These are phyloP conservation scores for Daldinia grandis DNA, from an alignment of 495 filamentous ascomycete species.

Conservation along the genomic window DNA sequence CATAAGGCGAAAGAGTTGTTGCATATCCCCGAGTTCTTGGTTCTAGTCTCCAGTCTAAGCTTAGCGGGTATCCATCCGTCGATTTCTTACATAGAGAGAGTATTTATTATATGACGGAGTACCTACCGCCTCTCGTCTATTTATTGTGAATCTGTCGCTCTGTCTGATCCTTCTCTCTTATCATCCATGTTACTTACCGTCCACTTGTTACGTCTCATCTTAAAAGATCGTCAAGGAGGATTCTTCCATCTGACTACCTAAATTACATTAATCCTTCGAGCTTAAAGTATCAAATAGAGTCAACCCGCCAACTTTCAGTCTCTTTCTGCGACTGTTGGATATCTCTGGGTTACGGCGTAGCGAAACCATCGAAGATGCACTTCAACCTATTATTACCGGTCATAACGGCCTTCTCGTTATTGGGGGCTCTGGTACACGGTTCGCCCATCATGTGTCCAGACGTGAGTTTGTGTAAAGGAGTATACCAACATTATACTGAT, in stretches of 20 bases:
- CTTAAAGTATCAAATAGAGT: constrained; percentile 14
- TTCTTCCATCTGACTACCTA: constrained; percentile 6
- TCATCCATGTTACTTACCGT: constrained; percentile 11
- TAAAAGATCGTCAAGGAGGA: constrained; percentile 27
- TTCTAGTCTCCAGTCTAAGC: constrained; percentile 13
- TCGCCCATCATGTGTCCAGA: constrained; percentile 51
- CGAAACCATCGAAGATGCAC: constrained; percentile 33
- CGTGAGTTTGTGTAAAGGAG: constrained; percentile 37
- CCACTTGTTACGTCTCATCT: constrained; percentile 14
- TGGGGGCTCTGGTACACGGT: constrained; percentile 32
- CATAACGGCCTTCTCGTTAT: constrained; percentile 25
- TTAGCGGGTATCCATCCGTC: constrained; percentile 34
- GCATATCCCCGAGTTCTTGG: constrained; percentile 13
- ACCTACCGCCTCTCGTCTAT: constrained; percentile 18
- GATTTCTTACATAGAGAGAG: no score
- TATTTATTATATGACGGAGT: constrained; percentile 31
- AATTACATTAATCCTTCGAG: constrained; percentile 19
- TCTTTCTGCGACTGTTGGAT: background rate
- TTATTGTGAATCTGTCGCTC: background rate
- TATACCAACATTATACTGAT: background rate
- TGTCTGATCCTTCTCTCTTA: constrained; percentile 21
- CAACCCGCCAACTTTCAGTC: constrained; percentile 7
- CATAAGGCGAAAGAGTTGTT: constrained; percentile 10
- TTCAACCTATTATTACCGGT: constrained; percentile 36
- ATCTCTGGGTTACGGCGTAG: constrained; percentile 10